phyloP scores from a whole-genome alignment of 371 early-diverging fungal genomes.

The Racocetra persica region DNA sequence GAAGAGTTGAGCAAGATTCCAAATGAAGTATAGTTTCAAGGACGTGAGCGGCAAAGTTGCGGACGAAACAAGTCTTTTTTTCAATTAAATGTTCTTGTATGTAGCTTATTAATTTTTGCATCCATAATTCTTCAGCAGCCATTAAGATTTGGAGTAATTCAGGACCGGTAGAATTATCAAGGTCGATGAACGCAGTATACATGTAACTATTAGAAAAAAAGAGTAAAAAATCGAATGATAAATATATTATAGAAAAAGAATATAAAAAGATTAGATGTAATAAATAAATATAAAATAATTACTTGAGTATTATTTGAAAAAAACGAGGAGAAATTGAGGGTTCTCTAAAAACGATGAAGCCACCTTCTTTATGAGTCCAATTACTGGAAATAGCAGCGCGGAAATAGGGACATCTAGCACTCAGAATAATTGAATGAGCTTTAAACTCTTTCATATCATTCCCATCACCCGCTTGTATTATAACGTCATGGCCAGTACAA shows the following conservation, averaged over 20 bases:
- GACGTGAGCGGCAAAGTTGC: not conserved
- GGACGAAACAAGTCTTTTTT: not conserved
- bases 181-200: conserved; percentile 28
- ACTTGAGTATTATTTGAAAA: conserved; percentile 35
- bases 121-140: conserved; percentile 32
- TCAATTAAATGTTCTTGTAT: conserved; percentile 23
- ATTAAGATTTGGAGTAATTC: conserved; percentile 8
- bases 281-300: not conserved
- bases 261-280: not conserved
- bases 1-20: conserved; percentile 6
- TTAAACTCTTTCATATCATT: conserved; percentile 13
- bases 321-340: conserved; percentile 27
- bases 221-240: not conserved
- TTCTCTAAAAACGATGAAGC: conserved; percentile 21
- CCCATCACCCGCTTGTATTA: conserved; percentile 30
- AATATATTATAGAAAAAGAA: not conserved
- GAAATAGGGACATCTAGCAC: conserved; percentile 31
- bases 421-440: conserved; percentile 30
- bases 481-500: not conserved
- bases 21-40: conserved; percentile 10
- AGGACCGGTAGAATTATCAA: not conserved
- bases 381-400: conserved; percentile 1
- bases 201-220: not conserved
- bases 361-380: conserved; percentile 28
- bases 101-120: conserved; percentile 14